Conservation (phyloP, 2,329 filamentous ascomycete species). For the Exophiala bonariae region DNA sequence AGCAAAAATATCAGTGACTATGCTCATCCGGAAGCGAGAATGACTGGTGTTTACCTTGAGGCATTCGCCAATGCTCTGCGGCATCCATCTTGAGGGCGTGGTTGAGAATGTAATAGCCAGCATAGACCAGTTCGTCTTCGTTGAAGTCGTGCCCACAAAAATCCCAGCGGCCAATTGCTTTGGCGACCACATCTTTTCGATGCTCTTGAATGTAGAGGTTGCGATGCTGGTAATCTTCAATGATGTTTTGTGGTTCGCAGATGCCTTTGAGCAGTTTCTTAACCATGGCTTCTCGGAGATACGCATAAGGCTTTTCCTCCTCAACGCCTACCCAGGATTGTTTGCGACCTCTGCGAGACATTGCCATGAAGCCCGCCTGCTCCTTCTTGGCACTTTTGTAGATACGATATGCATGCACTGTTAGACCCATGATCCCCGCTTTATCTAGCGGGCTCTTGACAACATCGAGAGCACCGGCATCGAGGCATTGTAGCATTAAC, state of each 20-base stretch:
- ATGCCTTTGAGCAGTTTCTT: slow-evolving; percentile 87
- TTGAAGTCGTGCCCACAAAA: slow-evolving; percentile 88
- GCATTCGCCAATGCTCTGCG: slow-evolving; percentile 76
- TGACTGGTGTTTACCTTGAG: slow-evolving; percentile 60
- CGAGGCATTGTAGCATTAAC: slow-evolving; percentile 70
- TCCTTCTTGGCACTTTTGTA: slow-evolving; percentile 75
- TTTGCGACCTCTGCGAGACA: slow-evolving; percentile 71
- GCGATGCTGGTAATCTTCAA: slow-evolving; percentile 62
- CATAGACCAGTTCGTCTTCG: slow-evolving; percentile 87
- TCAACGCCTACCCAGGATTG: slow-evolving; percentile 89
- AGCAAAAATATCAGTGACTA: not conserved
- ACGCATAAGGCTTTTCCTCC: slow-evolving; percentile 82
- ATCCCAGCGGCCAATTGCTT: slow-evolving; percentile 74
- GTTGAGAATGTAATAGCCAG: slow-evolving; percentile 82
- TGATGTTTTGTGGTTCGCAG: slow-evolving; percentile 67
- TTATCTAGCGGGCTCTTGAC: slow-evolving; percentile 75
- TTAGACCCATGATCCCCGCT: slow-evolving; percentile 72
- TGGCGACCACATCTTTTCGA: slow-evolving; percentile 65
- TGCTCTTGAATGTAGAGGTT: slow-evolving; percentile 68
- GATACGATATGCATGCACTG: slow-evolving; percentile 80
- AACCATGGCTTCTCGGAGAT: slow-evolving; percentile 90
- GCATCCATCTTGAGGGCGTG: slow-evolving; percentile 83
- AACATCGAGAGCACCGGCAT: slow-evolving; percentile 84
- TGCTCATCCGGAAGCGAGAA: slow-evolving; percentile 39
- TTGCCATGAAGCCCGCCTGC: slow-evolving; percentile 68